Evolutionary conservation across 2,329 filamentous ascomycete genomes (phyloP).

Genomic region (Penicillium sp.): DNA sequence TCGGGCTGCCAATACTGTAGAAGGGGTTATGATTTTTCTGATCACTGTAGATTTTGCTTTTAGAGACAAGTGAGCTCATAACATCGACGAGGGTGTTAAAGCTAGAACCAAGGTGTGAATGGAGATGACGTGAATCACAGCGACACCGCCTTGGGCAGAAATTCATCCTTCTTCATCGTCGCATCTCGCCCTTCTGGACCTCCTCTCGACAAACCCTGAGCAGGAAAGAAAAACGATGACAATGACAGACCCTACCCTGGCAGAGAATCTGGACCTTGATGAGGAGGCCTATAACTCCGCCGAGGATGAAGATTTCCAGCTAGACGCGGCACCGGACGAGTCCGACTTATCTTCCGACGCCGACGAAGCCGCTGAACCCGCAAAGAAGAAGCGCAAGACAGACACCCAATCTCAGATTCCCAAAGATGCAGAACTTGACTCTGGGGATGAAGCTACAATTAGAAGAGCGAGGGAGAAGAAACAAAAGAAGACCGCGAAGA

Average conservation of each 20-base stretch:
- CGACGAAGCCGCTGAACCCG: constrained; percentile 25
- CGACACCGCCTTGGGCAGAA: constrained; percentile 22
- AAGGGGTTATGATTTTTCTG: neutral
- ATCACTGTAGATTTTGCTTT: neutral
- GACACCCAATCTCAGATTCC: constrained; percentile 18
- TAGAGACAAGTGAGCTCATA: neutral
- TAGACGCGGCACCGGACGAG: constrained; percentile 29
- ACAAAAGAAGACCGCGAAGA: constrained; percentile 33
- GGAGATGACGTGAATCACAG: neutral
- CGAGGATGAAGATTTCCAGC: constrained; percentile 34
- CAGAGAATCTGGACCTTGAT: constrained; percentile 21
- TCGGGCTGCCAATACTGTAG: neutral
- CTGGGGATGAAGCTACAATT: constrained; percentile 51
- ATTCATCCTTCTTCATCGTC: neutral
- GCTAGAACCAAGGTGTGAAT: neutral
- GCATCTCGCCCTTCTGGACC: constrained; percentile 4
- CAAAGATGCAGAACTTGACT: constrained; percentile 41
- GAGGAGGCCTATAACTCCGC: constrained; percentile 33
- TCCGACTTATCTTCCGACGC: constrained; percentile 29
- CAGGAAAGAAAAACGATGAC: neutral
- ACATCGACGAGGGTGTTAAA: neutral
- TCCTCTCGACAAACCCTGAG: neutral
- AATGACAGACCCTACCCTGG: constrained; percentile 12
- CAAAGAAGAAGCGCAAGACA: constrained; percentile 34
- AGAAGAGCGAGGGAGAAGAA: constrained; percentile 38